Base-by-base conservation (phyloP, 495 filamentous ascomycete genomes). In the Daldinia concentrica region DNA sequence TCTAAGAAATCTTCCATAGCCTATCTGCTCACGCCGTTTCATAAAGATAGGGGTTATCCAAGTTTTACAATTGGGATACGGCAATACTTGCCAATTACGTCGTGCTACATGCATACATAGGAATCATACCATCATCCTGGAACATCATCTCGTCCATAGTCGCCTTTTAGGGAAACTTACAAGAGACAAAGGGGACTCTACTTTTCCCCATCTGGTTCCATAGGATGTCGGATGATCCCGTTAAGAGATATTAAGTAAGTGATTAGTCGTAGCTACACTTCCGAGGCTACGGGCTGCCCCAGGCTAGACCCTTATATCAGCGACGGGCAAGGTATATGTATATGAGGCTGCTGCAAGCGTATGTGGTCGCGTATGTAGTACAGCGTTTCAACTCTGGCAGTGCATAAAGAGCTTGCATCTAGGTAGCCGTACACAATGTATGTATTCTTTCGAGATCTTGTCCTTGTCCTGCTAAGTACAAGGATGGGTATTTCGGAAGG, bases 111-210 rank as follows among this genome's bases (percentile, higher is more conserved):
- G 19, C n/a, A 8, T 52, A 52, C 41, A 12, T 39, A 64, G 52
- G 59, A 64, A 48, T 45, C 50, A 67, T 72, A 58, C 69, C 58
- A 72, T 64, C 64, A 59, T 63, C 58, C 63, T 67, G 26, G 54
- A 29, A 43, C 60, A 59, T 59, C 69, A 39, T 48, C 26, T 62
- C 58, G 58, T 58, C 22, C 52, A 43, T 58, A 57, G 61, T 50
- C 60, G 39, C 50, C 27, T 24, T 34, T 58, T 39, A 8, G 6
- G 55, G 55, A 48, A 8, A 43, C 9, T 48, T 26, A 4, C 9
- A 41, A 43, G 29, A 43, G 39, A 61, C 15, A 36, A 34, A 34
- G 27, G 7, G 4, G 30, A 32, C 27, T 36, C 6, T 12, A 12
- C 26, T 27, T 22, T 58, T 30, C 29, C 32, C 15, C 27, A 27